phyloP scores from a whole-genome alignment of 257 asterid genomes.

The Solanum piurae region DNA sequence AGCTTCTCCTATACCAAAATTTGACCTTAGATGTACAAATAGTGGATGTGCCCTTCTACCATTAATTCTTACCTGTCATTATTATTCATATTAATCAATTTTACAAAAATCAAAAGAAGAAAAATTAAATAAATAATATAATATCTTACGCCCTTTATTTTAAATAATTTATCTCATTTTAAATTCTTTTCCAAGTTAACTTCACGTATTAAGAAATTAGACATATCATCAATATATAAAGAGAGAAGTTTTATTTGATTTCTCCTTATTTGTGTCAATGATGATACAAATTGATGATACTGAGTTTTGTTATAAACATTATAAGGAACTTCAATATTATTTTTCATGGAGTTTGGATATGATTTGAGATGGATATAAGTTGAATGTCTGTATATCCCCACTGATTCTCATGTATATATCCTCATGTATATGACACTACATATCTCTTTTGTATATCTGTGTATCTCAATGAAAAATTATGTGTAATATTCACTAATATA shows the following conservation, averaged over 20 bases:
- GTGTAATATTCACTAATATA: neutral
- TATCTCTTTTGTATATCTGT: neutral
- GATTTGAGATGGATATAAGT: too few relatives aligned
- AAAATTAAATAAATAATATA: neutral
- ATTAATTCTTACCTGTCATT: neutral
- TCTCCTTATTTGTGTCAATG: too few relatives aligned
- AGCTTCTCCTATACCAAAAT: neutral
- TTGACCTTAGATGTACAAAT: neutral
- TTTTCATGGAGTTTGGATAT: too few relatives aligned
- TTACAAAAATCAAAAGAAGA: neutral
- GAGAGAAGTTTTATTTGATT: neutral
- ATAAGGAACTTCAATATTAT: too few relatives aligned
- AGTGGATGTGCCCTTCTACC: neutral
- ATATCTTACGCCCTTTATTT: neutral
- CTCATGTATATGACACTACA: neutral
- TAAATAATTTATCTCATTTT: neutral
- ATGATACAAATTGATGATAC: too few relatives aligned
- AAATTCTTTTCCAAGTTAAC: neutral
- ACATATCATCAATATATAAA: neutral
- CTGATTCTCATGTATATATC: neutral
- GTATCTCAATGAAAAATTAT: neutral
- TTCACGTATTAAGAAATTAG: neutral
- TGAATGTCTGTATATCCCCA: too few relatives aligned
- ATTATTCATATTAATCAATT: neutral
- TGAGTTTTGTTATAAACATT: too few relatives aligned